phyloP scores from a whole-genome alignment of 345 rosid species.

The Salix brachista region DNA sequence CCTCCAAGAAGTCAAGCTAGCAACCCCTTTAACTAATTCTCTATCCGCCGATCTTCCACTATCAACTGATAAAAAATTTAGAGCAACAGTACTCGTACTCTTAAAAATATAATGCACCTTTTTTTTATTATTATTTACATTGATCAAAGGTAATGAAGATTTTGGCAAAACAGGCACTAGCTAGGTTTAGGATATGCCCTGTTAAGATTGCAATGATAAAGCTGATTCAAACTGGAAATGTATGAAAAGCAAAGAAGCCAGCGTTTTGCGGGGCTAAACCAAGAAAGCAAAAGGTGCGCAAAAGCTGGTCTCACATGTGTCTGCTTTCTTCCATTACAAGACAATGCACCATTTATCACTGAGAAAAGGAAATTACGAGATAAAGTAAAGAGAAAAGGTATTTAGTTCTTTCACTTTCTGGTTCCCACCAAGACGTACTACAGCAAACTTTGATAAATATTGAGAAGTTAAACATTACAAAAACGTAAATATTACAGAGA shows the following conservation, averaged over 20 bases:
- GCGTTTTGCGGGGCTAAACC: neutral
- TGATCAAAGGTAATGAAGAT: neutral
- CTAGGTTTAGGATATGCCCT: neutral
- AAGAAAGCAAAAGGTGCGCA: constrained; percentile 18
- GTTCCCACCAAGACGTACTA: neutral
- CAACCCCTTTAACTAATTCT: neutral
- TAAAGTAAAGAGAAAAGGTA: neutral
- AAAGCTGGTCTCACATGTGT: neutral
- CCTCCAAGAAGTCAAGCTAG: constrained; percentile 10
- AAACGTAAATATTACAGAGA: neutral
- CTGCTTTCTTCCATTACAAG: neutral
- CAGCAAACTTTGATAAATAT: neutral
- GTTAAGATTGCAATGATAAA: neutral
- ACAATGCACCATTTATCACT: neutral
- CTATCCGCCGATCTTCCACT: neutral
- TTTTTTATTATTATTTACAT: no score
- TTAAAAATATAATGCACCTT: neutral
- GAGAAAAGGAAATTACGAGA: neutral
- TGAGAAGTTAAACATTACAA: neutral
- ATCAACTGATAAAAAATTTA: neutral
- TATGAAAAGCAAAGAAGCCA: constrained; percentile 5
- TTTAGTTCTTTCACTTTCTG: neutral
- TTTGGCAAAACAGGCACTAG: neutral
- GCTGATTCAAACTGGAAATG: constrained; percentile 1
- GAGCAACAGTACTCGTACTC: neutral